Evolutionary conservation across 2,329 filamentous ascomycete genomes (phyloP).

Genomic region (Sclerotiophoma versabilis): DNA sequence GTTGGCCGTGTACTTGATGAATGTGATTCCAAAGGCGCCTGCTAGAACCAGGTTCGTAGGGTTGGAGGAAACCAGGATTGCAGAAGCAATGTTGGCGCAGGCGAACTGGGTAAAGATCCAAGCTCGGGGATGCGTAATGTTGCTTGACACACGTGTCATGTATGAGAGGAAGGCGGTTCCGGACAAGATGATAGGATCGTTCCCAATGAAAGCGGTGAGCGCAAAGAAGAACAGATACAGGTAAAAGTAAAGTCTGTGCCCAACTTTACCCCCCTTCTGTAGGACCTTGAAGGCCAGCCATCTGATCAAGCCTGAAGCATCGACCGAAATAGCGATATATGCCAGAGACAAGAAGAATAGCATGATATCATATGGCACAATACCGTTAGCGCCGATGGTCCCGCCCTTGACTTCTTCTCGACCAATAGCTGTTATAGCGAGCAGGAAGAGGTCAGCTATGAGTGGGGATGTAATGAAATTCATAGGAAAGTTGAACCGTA

Average conservation of each 20-base stretch:
- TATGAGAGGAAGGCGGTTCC: slow-evolving; percentile 78
- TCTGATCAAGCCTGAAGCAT: slow-evolving; percentile 75
- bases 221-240: slow-evolving; percentile 76
- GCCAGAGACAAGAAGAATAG: slow-evolving; percentile 75
- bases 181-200: slow-evolving; percentile 77
- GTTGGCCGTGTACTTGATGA: slow-evolving; percentile 77
- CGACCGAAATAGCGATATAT: slow-evolving; percentile 80
- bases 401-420: slow-evolving; percentile 71
- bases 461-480: slow-evolving; percentile 76
- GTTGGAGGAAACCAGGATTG: slow-evolving; percentile 79
- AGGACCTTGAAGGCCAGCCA: slow-evolving; percentile 75
- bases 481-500: slow-evolving; percentile 66
- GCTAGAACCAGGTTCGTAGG: slow-evolving; percentile 78
- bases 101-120: slow-evolving; percentile 79
- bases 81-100: slow-evolving; percentile 75
- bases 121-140: slow-evolving; percentile 73
- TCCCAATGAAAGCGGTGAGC: slow-evolving; percentile 73
- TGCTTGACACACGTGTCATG: slow-evolving; percentile 77
- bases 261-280: slow-evolving; percentile 70
- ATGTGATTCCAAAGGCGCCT: slow-evolving; percentile 74
- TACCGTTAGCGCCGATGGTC: slow-evolving; percentile 69
- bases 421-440: slow-evolving; percentile 73
- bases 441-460: slow-evolving; percentile 73
- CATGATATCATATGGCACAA: slow-evolving; percentile 76
- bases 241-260: slow-evolving; percentile 73